Evolutionary conservation across 1,284 basidiomycete species (phyloP), one percentile per base, ranked within the genome.

Genomic region (Hypsizygus ulmarius): DNA sequence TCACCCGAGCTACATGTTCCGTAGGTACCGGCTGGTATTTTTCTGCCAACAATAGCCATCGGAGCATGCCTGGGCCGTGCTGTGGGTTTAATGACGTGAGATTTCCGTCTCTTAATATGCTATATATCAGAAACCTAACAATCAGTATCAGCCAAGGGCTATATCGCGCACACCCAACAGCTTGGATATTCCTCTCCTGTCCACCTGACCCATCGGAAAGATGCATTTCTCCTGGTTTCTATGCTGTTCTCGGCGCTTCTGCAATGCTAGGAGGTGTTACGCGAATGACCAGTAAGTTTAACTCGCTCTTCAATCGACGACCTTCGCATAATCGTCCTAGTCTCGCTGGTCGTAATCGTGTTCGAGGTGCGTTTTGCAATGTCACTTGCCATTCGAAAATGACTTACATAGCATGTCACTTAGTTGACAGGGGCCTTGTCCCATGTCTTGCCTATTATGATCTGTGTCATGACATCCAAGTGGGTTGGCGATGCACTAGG

Each of bases 261-360:
- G 85, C 87, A 1, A 86, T 90, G 75, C 68, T 92, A 0, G 87
- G 82, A 6, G 90, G 90, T 3, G 87, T 91, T 2, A 93, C 89
- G 3, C 70, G 85, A 49, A 91, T 90, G 82, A 91, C 81, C 21
- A 79, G 85, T 87, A 56, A 59, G 79, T 61, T 1, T 34, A 15
- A 44, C 25, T 48, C 4, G 34, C 21, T 35, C 15, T 46, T 19
- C 43, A 5, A 44, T 10, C 18, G 1, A 25, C 29, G n/a, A 39
- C 15, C 51, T 36, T 47, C 21, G 34, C 29, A 40, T 49, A 18
- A 10, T 44, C 14, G 7, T 29, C 25, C 14, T 53, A 86, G 84
- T 87, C 45, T 87, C 84, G 3, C 65, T 88, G 43, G 84, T 87
- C 16, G 84, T 87, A 25, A 87, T 88, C 47, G 67, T 87, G 5